Evolutionary conservation across 371 early-diverging fungal species (phyloP).

Genomic region (Lichtheimia corymbifera): DNA sequence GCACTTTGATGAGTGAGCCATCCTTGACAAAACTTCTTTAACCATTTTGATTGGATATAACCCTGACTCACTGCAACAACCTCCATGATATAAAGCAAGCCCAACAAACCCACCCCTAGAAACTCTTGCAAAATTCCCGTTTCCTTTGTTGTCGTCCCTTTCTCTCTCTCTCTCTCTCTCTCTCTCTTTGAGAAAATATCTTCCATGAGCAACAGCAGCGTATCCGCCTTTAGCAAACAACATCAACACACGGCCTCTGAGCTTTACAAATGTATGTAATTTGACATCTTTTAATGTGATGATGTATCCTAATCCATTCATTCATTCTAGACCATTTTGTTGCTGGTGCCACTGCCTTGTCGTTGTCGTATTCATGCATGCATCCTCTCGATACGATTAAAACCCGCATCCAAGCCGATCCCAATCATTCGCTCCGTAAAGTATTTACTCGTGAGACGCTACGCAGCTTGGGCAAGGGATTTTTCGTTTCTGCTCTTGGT

Average conservation of each 20-base stretch:
- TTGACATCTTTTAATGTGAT: not conserved
- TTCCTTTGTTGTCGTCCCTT: not conserved
- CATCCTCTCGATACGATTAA: constrained; percentile 76
- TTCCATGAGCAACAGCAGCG: not conserved
- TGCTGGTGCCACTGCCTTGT: constrained; percentile 69
- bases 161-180: not conserved
- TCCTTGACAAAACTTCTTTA: constrained; percentile 4
- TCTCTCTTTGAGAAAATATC: not conserved
- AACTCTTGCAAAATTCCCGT: not conserved
- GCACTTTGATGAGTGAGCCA: not conserved
- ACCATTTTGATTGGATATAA: not conserved
- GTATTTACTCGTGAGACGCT: constrained; percentile 56
- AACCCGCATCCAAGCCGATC: constrained; percentile 65
- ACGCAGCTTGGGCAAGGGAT: constrained; percentile 65
- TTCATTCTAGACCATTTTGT: constrained; percentile 56
- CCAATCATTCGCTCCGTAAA: constrained; percentile 36
- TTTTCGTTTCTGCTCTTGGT: constrained; percentile 67
- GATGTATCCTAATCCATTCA: not conserved
- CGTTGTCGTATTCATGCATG: constrained; percentile 71
- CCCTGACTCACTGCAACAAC: constrained; percentile 1
- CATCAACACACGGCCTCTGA: constrained; percentile 6
- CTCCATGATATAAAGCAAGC: not conserved
- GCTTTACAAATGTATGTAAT: constrained; percentile 14
- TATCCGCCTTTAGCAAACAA: not conserved
- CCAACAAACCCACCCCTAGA: not conserved